Evolutionary conservation across 2,329 filamentous ascomycete genomes (phyloP), one percentile per base, ranked within the genome.

Genomic region (Periglandula ipomoeae): DNA sequence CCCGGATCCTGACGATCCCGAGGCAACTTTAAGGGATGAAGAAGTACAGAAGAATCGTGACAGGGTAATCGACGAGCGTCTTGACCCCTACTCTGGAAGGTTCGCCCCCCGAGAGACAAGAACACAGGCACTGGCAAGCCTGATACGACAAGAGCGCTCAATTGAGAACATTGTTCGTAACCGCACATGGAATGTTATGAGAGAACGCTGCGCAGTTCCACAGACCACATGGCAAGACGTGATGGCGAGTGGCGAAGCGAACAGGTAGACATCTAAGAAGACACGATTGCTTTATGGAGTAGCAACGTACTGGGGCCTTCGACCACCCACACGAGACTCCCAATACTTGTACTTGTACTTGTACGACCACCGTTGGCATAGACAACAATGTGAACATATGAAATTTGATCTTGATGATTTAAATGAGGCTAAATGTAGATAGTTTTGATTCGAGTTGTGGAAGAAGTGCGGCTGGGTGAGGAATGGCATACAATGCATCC

Each of bases 71-170:
- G 81, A 97, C 63, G 93, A 97, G 68, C 74, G 93, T 49, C 65
- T 96, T 50, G 93, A 98, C 70, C 93, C 93, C 2, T 98, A 98
- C 63, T 90, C 86, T 9, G 85, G 75, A 6, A 74, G 91, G 22
- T 95, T 88, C 64, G 91, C 91, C 57, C 82, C 87, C 0, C 70
- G 74, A 46, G 89, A 97, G 68, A 76, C 87, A 13, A 76, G 89
- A 54, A 93, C 89, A 1, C 87, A 96, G 67, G 79, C 77, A 44
- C 65, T 98, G 52, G 89, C 89, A 9, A 75, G 74, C 38, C 62
- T 90, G 46, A 70, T 94, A 50, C 75, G 85, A 56, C 85, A 87
- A 61, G 88, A 94, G 69, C 77, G 81, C 59, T 78, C 79, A 35
- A 80, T 94, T 15, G 88, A 94, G 68, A 76, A 73, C 49, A 93